Evolutionary conservation across 1,139 yeast genomes (phyloP), one percentile per base, ranked within the genome.

Genomic region (Geotrichum carabidarum): DNA sequence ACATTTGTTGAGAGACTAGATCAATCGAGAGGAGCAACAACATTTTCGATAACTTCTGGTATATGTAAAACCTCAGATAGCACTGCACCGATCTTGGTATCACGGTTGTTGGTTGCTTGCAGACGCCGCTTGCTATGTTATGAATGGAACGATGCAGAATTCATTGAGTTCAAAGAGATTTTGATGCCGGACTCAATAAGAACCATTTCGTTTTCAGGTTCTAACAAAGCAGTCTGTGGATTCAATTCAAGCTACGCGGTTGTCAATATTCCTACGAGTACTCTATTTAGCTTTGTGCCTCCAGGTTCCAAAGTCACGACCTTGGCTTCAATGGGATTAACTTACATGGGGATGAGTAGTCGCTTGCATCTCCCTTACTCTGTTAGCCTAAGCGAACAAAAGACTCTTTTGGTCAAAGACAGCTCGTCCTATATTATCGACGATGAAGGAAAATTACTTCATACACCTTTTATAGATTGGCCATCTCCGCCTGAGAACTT

Each of bases 101-200:
- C 74, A 12, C 67, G 69, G 27, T 61, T 76, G 27, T 71, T 70
- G 8, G 68, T 73, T 31, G 71, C 68, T 2, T 65, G 71, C 48
- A 59, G 69, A 55, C 60, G 74, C 42, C 67, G 64, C 44, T 57
- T 76, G 34, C 61, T 68, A 4, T 62, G 73, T 12, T 69, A 70
- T 58, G 68, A 70, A 50, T 75, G 78, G 77, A 57, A 63, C 46
- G 71, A 70, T 50, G 58, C 67, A 12, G 71, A 69, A 51, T 66
- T 67, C 41, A 56, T 55, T n/a, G 62, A 62, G 22, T 61, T 57
- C 35, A 62, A 62, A 22, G 76, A 73, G 49, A 65, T 71, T 46
- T 60, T 61, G 27, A 54, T 74, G 22, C 68, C 68, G 11, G 78
- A 75, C 50, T 62, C 68, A 32, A 65, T 73, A 17, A 64, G 66